Base-by-base conservation (phyloP, 2,329 filamentous ascomycete genomes). In the Didymella exigua region DNA sequence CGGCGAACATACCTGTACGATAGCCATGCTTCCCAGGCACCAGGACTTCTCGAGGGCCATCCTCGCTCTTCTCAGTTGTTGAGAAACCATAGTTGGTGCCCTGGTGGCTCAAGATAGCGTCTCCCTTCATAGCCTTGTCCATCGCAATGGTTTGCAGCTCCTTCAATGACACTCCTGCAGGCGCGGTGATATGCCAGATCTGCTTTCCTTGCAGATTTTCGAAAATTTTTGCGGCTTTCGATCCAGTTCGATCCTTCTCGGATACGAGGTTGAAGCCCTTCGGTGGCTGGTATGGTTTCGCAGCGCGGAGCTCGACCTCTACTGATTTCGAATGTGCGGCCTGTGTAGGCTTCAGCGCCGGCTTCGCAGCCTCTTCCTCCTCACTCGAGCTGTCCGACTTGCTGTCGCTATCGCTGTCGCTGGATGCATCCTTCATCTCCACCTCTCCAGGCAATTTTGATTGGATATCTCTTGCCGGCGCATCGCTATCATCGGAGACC, bases 141-240 rank as follows among this genome's bases (percentile, higher is more conserved):
- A 90, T 82, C 31, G 86, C 82, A 57, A 91, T 77, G 60, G 87
- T 81, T 68, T 86, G 83, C 41, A 92, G 76, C 1, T 88, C 80
- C 10, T 84, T 85, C 52, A 92, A 81, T n/a, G 89, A 85, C 2
- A 91, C 77, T 10, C 84, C 85, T 5, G 86, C 83, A 2, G 89
- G 89, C 3, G 88, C 86, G 9, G 87, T 90, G 64, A 93, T 90
- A 71, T 91, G 90, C 89, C 89, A 93, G 55, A 92, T 79, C 70
- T 92, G 86, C 77, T 91, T 91, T 59, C 87, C 87, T 51, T 85
- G 77, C 7, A 88, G 71, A 63, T 84, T 83, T 65, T 78, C 82
- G 64, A 89, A 85, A 48, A 88, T 74, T 19, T 82, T 77, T 8
- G 67, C 48, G 6, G 67, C 51, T 34, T 67, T 69, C 8, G 70